These are phyloP conservation scores for Diplodia sapinea DNA, from an alignment of 2,329 filamentous ascomycete species.

Conservation along the genomic window DNA sequence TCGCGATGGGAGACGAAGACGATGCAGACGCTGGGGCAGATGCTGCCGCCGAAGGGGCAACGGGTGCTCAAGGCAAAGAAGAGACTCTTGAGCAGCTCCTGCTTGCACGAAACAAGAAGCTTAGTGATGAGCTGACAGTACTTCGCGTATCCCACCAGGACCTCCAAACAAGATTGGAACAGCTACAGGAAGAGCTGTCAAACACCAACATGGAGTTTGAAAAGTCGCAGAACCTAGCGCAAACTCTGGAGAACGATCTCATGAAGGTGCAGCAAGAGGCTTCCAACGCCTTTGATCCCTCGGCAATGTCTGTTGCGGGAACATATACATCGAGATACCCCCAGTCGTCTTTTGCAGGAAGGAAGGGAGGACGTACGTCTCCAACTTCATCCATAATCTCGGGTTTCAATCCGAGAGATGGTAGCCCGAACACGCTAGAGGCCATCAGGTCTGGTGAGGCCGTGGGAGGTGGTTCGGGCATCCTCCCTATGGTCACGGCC, in stretches of 20 bases:
- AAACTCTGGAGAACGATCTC: slow-evolving; percentile 90
- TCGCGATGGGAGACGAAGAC: slow-evolving; percentile 83
- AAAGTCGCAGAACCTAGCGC: slow-evolving; percentile 80
- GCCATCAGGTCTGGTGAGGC: slow-evolving; percentile 68
- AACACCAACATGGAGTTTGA: slow-evolving; percentile 85
- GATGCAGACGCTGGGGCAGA: slow-evolving; percentile 50
- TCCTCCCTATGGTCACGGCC: slow-evolving; percentile 96
- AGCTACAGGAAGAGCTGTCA: slow-evolving; percentile 82
- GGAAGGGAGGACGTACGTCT: slow-evolving; percentile 74
- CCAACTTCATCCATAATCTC: slow-evolving; percentile 98
- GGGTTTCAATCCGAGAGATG: slow-evolving; percentile 70
- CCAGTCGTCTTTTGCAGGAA: slow-evolving; percentile 61
- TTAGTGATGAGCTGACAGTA: slow-evolving; percentile 90
- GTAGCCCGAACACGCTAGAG: slow-evolving; percentile 51
- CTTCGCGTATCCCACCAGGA: slow-evolving; percentile 94
- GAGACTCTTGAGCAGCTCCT: slow-evolving; percentile 91
- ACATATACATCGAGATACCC: slow-evolving; percentile 85
- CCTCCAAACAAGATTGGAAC: slow-evolving; percentile 77
- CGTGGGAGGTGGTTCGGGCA: slow-evolving; percentile 79
- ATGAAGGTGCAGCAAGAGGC: slow-evolving; percentile 85
- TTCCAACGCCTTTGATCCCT: slow-evolving; percentile 78
- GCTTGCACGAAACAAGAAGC: slow-evolving; percentile 92
- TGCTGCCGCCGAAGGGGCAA: slow-evolving; percentile 47
- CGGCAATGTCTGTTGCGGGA: slow-evolving; percentile 88
- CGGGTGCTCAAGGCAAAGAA: slow-evolving; percentile 66